A percentile compares a stretch with the other conserved stretches of the same genome.
phyloP scores from a whole-genome alignment of 352 stramenopile species.

The Elongisporangium prolatum region DNA sequence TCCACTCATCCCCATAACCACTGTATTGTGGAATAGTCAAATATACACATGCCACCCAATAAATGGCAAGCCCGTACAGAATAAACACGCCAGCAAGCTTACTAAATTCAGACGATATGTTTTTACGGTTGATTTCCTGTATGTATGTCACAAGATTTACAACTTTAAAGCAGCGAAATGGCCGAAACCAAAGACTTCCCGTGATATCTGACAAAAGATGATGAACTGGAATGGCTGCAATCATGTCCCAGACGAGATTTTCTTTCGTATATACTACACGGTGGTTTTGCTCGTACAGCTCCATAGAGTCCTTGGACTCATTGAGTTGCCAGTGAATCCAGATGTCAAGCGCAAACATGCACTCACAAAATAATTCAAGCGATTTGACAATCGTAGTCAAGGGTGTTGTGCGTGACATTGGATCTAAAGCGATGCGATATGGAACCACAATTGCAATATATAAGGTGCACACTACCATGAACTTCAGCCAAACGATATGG shows the following conservation, averaged over 20 bases:
- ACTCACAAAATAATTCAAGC: conserved; percentile 29
- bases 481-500: conserved; percentile 39
- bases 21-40: conserved; percentile 27
- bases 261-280: conserved; percentile 33
- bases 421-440: conserved; percentile 47
- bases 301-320: conserved; percentile 33
- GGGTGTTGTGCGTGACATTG: conserved; percentile 19
- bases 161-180: conserved; percentile 48
- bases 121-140: conserved; percentile 39
- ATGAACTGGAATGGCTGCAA: conserved; percentile 40
- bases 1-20: conserved; percentile 47
- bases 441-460: conserved; percentile 40
- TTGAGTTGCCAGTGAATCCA: conserved; percentile 53
- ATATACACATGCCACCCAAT: conserved; percentile 45
- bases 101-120: conserved; percentile 34
- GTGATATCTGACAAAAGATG: conserved; percentile 18
- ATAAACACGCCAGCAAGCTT: conserved; percentile 32
- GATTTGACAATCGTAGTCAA: conserved; percentile 16
- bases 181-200: conserved; percentile 25
- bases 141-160: conserved; percentile 49
- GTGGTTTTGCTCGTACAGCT: conserved; percentile 49
- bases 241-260: conserved; percentile 35
- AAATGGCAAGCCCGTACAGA: conserved; percentile 45
- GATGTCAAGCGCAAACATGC: conserved; percentile 38
- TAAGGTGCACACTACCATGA: conserved; percentile 28